phyloP scores from a whole-genome alignment of 1,139 yeast species.

The Taphrina pruni region DNA sequence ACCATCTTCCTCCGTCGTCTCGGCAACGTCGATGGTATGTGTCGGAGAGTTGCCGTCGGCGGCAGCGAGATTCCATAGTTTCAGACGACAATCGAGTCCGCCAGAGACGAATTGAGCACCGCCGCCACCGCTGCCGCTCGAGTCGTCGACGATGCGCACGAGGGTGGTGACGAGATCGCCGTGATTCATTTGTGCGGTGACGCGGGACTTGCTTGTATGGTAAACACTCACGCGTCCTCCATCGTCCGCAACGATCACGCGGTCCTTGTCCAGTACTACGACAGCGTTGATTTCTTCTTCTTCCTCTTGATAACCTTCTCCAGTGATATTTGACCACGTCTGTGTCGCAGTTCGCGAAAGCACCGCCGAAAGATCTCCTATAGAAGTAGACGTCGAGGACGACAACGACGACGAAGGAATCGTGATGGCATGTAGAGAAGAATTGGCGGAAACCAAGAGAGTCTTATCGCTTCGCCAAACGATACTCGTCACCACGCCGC shows the following conservation, averaged over 20 bases:
- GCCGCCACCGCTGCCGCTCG: no score
- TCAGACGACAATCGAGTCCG: slow-evolving; percentile 1
- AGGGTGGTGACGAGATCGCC: neutral
- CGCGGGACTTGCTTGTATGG: neutral
- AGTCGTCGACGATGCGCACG: neutral
- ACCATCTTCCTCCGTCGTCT: neutral
- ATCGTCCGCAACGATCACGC: slow-evolving; percentile 11
- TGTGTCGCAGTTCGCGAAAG: neutral
- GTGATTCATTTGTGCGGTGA: neutral
- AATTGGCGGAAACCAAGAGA: slow-evolving; percentile 11
- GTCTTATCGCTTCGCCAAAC: slow-evolving; percentile 10
- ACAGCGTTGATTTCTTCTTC: slow-evolving; percentile 15
- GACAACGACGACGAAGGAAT: neutral
- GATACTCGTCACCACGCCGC: slow-evolving; percentile 12
- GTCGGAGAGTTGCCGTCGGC: no score
- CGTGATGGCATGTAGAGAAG: slow-evolving; percentile 2
- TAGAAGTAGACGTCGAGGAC: neutral
- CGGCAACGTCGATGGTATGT: neutral
- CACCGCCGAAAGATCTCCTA: no score
- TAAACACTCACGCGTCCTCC: neutral
- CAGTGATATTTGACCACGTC: no score
- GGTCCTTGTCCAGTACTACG: neutral
- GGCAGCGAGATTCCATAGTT: neutral
- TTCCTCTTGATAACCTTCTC: no score
- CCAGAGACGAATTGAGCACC: slow-evolving; percentile 11